Base-by-base conservation (phyloP, 345 rosid genomes). In the Pugionium cornutum region DNA sequence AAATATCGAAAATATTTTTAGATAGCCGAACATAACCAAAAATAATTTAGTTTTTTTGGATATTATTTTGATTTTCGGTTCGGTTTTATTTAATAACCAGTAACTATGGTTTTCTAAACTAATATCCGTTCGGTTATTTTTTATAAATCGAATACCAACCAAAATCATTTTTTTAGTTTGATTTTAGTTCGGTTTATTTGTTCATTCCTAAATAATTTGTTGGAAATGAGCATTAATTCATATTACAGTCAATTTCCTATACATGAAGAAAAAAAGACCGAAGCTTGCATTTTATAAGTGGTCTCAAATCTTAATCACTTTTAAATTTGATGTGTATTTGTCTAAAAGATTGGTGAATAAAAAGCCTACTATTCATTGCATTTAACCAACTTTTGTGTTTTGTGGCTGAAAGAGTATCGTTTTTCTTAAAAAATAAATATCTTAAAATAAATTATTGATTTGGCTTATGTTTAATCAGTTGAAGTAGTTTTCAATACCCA, bases 251-350 rank as follows among this genome's bases (percentile, higher is more conserved):
- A 18, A 18, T 44, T 3, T 64, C 40, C 46, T 18, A 3, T 31
- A 29, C 9, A 39, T 26, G 18, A 18, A 18, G 18, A 18, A 18
- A 18, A 18, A 51, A 29, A 35, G 18, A 25, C 18, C 1, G 5
- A 35, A 62, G 36, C 36, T 25, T 53, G 37, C 63, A 36, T 30
- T 62, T 55, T 55, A 27, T 55, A 49, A 72, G 76, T 72, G 70
- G 66, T 72, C 46, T 58, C 7, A 72, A 65, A 64, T 72, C 61
- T 65, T 72, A 65, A 64, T 72, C 70, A 72, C 76, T 72, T 72
- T 72, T 1, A 64, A 10, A n/a, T 33, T 71, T 71, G 70, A 64
- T 64, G 68, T 70, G 35, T 54, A 62, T 72, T 72, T 72, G 62
- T 65, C 42, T 43, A 50, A 51, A 64, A 72, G 43, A 62, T 70